Conservation (phyloP, 192 early-diverging fungal species). For the Backusella parvicylindrica region DNA sequence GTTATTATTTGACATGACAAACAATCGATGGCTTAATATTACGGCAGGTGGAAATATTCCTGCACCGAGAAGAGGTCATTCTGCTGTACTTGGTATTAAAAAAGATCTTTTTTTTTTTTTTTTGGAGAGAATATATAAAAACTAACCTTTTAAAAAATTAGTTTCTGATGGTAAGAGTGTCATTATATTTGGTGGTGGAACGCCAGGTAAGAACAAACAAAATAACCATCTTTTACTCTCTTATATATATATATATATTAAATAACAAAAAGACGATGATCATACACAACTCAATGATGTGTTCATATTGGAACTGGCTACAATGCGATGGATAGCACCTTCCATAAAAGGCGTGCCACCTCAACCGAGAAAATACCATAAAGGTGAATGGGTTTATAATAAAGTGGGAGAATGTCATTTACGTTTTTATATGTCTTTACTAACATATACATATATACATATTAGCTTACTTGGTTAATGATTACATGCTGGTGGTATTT, state of each 20-base stretch:
- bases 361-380: slow-evolving; percentile 27
- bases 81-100: slow-evolving; percentile 29
- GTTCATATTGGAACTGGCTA: slow-evolving; percentile 19
- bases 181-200: slow-evolving; percentile 28
- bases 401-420: too few species aligned
- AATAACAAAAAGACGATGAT: not conserved
- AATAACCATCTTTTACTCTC: not conserved
- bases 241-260: not conserved
- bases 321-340: slow-evolving; percentile 25
- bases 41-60: slow-evolving; percentile 34
- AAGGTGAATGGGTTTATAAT: slow-evolving; percentile 1
- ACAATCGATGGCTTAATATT: slow-evolving; percentile 17
- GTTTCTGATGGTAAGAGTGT: slow-evolving; percentile 15
- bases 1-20: slow-evolving; percentile 17
- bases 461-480: slow-evolving; percentile 22
- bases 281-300: slow-evolving; percentile 24
- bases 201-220: slow-evolving; percentile 6
- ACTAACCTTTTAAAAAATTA: not conserved
- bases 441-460: not conserved
- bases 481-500: slow-evolving; percentile 27
- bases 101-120: too few species aligned
- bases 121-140: too few species aligned
- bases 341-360: slow-evolving; percentile 21
- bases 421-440: not conserved
- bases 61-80: slow-evolving; percentile 28